Evolutionary conservation across 169 alveolate species (phyloP), one percentile per base, ranked within the genome.

Genomic region (Babesia bigemina): DNA sequence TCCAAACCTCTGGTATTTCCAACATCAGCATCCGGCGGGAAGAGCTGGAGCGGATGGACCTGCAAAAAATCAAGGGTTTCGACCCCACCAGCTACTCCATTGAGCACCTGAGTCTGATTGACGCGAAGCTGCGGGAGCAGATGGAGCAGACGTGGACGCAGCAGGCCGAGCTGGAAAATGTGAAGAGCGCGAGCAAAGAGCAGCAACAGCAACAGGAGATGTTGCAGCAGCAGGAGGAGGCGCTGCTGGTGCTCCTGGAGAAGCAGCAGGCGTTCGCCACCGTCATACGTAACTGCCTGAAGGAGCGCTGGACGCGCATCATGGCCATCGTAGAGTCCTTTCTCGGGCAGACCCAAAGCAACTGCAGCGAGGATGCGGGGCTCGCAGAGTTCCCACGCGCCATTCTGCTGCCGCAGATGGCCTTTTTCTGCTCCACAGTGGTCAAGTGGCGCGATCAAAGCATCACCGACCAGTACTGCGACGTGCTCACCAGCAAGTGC

Each of bases 291-390:
- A 44, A 24, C 13, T 70, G 84, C 60, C 63, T 87, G 47, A 87
- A 87, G 65, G 79, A 86, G 47, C 67, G 91, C n/a, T 87, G 93
- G 93, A 45, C 83, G n/a, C 85, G 93, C 19, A 79, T 87, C 22
- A 57, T 84, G 52, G 79, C 81, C 47, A 84, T 87, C 19, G 74
- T 84, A 21, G 93, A 87, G 39, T 61, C 87, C n/a, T 87, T 84
- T 61, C 75, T 87, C 47, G 78, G 85, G 13, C 86, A 70, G 55
- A 84, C 91, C 39, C 77, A 84, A 67, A 57, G 75, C 47, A 26
- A 33, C 19, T 70, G 75, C 50, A 55, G 66, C 17, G 77, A 79
- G 26, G 93, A 87, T 74, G 72, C 91, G 7, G 91, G 84, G 14
- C 72, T 87, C 9, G 58, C 86, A 3, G 89, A 87, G 21, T 85